Percentiles rank a stretch among this genome's conserved stretches.
Evolutionary conservation across 768 basidiomycete species (phyloP).

Genomic region (Crucibulum laeve): DNA sequence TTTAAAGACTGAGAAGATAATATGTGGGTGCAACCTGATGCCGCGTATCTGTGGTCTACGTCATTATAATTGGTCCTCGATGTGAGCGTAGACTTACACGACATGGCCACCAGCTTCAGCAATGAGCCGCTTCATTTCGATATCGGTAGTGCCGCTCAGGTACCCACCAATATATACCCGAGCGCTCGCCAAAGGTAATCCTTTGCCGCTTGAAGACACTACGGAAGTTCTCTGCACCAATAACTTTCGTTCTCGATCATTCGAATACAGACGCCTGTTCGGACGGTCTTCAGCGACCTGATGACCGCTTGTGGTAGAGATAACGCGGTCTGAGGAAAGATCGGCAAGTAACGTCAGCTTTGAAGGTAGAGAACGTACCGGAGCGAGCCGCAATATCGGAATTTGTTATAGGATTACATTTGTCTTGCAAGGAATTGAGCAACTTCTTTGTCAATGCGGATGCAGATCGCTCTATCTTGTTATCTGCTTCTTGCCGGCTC

Average conservation of each 20-base stretch:
- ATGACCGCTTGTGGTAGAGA: constrained; percentile 65
- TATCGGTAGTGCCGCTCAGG: constrained; percentile 67
- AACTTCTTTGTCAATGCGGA: constrained; percentile 46
- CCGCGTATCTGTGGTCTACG: constrained; percentile 34
- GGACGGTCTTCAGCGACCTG: constrained; percentile 51
- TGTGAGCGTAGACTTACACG: constrained; percentile 39
- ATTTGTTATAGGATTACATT: constrained; percentile 77
- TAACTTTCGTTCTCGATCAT: constrained; percentile 45
- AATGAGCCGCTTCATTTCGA: constrained; percentile 72
- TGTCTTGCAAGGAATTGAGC: constrained; percentile 54
- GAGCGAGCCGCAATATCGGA: constrained; percentile 59
- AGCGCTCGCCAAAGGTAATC: constrained; percentile 36
- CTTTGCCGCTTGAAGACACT: constrained; percentile 7
- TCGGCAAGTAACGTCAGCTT: background rate
- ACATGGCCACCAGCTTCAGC: constrained; percentile 62
- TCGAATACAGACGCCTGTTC: constrained; percentile 31
- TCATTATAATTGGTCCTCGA: background rate
- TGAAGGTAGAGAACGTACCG: constrained; percentile 32
- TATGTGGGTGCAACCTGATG: constrained; percentile 73
- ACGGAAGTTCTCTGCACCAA: constrained; percentile 17
- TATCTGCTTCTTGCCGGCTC: no score
- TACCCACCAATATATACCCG: constrained; percentile 72
- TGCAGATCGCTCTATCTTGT: no score
- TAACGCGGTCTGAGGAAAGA: constrained; percentile 44
- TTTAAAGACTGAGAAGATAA: constrained; percentile 69